These are phyloP conservation scores for Austropuccinia psidii DNA, from an alignment of 1,284 basidiomycete species.

Conservation along the genomic window DNA sequence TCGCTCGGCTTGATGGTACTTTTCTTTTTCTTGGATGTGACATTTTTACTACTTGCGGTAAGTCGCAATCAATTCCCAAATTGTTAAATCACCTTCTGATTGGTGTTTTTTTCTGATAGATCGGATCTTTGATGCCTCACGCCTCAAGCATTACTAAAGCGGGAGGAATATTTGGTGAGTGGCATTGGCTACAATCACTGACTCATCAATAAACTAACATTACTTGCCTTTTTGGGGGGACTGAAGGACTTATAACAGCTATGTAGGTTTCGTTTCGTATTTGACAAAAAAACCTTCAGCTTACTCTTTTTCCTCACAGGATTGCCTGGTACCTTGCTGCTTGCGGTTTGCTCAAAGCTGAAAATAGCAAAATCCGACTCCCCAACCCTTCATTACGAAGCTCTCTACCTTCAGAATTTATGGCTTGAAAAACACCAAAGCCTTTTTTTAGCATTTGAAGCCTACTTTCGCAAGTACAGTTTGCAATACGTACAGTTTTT, in stretches of 20 bases:
- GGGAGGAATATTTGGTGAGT: constrained; percentile 62
- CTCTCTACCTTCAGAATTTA: too few species aligned
- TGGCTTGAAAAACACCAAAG: too few species aligned
- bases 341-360: constrained; percentile 51
- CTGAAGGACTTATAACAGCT: constrained; percentile 10
- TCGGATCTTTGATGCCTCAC: too few species aligned
- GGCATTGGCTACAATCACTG: neutral
- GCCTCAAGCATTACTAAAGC: constrained; percentile 52
- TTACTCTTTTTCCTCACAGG: neutral
- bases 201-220: neutral
- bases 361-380: constrained; percentile 52
- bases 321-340: constrained; percentile 50
- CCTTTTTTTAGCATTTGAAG: too few species aligned
- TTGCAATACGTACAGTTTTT: too few species aligned
- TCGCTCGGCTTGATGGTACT: constrained; percentile 61
- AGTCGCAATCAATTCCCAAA: neutral
- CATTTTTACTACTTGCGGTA: constrained; percentile 50
- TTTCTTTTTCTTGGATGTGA: constrained; percentile 63
- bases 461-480: too few species aligned
- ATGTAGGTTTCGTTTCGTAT: neutral
- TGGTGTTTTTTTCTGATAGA: too few species aligned
- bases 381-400: too few species aligned
- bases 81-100: too few species aligned
- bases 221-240: neutral
- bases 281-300: neutral